Evolutionary conservation across 2,329 filamentous ascomycete genomes (phyloP).

Genomic region (Cladosporium sp.): DNA sequence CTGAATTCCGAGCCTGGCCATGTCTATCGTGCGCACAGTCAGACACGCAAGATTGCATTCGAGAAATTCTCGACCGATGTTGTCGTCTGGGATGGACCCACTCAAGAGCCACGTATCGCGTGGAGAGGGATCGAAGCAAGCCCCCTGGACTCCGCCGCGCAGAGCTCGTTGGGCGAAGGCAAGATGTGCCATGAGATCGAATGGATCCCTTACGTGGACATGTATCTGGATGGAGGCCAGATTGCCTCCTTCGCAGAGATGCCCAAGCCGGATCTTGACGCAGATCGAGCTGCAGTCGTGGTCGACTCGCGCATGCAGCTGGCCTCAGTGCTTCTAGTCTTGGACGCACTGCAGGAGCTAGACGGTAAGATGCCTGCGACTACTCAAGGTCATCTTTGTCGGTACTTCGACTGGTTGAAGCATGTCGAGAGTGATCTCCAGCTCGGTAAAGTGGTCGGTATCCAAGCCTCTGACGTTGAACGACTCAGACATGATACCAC

Average conservation of each 20-base stretch:
- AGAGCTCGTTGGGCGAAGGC: constrained; percentile 1
- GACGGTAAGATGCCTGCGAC: neutral
- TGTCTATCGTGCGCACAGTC: constrained; percentile 14
- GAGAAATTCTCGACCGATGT: constrained; percentile 22
- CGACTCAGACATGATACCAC: neutral
- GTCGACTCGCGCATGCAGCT: constrained; percentile 18
- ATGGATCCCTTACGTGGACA: constrained; percentile 20
- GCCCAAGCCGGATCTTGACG: neutral
- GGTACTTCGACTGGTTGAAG: constrained; percentile 11
- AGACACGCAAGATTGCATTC: constrained; percentile 14
- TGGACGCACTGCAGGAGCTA: constrained; percentile 10
- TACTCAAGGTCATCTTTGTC: neutral
- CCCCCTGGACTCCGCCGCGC: constrained; percentile 18
- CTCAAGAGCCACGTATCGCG: constrained; percentile 15
- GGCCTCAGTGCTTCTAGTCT: constrained; percentile 14
- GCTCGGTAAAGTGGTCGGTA: neutral
- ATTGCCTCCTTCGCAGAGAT: constrained; percentile 5
- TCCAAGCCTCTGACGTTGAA: neutral
- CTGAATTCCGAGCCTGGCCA: constrained; percentile 1
- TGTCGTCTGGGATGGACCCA: constrained; percentile 16
- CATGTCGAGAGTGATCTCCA: neutral
- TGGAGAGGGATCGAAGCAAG: constrained; percentile 21
- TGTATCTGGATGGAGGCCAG: constrained; percentile 1
- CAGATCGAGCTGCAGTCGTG: constrained; percentile 1
- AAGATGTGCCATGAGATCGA: constrained; percentile 23